Evolutionary conservation across 768 basidiomycete genomes (phyloP), one percentile per base, ranked within the genome.

Genomic region (Dioszegia hungarica): DNA sequence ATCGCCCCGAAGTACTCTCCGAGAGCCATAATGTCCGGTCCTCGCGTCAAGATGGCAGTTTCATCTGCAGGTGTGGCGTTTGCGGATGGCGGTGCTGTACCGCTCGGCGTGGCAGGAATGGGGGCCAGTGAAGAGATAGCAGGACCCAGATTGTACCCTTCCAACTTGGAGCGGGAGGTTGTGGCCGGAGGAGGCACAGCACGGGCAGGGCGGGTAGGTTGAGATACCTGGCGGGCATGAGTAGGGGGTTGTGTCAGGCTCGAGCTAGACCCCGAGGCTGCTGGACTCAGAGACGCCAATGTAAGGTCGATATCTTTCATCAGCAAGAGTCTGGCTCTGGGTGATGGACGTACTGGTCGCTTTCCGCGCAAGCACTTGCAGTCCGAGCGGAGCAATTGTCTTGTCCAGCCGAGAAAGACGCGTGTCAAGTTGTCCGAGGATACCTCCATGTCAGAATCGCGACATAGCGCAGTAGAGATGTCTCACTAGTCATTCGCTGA

Each of bases 361-460:
- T 60, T 75, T 72, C 25, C 63, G 60, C n/a, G 62, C 69, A 12
- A 74, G 43, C 12, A 69, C 68, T 43, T 73, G 70, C 12, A 75
- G 55, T 3, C 74, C 74, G 11, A 75, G 56, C 9, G 74, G 74
- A 19, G 74, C 66, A 2, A 75, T 74, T 1, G 70, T 71, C 56
- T 75, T 75, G 54, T 75, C 74, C 8, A 75, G 48, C 29, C 69
- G 46, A 12, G 68, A 69, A 15, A 75, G 50, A 38, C 74, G 51
- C 2, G 69, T 67, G 50, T 75, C 74, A 28, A 75, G 59, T 43
- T 72, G 70, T 12, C 61, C 60, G 0, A 75, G 64, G 17, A 75
- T 72, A 24, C 65, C 71, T 74, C 37, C n/a, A 28, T 14, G n/a
- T 55, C 27, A 40, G 17, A 22, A 25, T 33, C 20, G 14, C 5